A percentile compares a stretch with the other conserved stretches of the same genome.
Conservation (phyloP, 1,284 basidiomycete species). For the Prillingera fragicola region DNA sequence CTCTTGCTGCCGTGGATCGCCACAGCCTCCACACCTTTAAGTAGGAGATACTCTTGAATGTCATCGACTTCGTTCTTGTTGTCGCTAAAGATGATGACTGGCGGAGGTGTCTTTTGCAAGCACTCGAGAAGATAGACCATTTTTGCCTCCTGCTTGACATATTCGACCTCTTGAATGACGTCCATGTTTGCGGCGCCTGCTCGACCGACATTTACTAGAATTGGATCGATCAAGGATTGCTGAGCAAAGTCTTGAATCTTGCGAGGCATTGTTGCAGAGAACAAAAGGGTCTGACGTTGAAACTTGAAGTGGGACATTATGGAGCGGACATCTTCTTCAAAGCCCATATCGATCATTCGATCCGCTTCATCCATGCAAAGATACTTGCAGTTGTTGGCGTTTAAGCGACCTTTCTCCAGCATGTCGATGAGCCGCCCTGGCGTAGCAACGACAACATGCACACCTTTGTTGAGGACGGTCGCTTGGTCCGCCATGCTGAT, state of each 20-base stretch:
- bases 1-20: slow-evolving; percentile 98
- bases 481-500: slow-evolving; percentile 96
- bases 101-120: slow-evolving; percentile 96
- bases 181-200: slow-evolving; percentile 97
- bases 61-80: slow-evolving; percentile 54
- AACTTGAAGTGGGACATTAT: slow-evolving; percentile 99
- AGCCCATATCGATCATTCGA: slow-evolving; percentile 98
- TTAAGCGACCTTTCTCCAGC: slow-evolving; percentile 81
- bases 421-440: slow-evolving; percentile 56
- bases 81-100: slow-evolving; percentile 96
- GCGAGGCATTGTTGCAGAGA: slow-evolving; percentile 97
- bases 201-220: slow-evolving; percentile 94
- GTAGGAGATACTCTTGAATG: slow-evolving; percentile 92
- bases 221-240: slow-evolving; percentile 83
- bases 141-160: slow-evolving; percentile 98
- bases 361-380: slow-evolving; percentile 99
- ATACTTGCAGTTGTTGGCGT: slow-evolving; percentile 86
- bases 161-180: slow-evolving; percentile 95
- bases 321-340: slow-evolving; percentile 96
- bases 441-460: slow-evolving; percentile 71
- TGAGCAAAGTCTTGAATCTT: slow-evolving; percentile 99
- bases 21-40: slow-evolving; percentile 97
- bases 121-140: slow-evolving; percentile 98
- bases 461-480: slow-evolving; percentile 78
- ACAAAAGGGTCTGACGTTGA: slow-evolving; percentile 93